Evolutionary conservation across 129 eudicot species (phyloP).

Genomic region (Ambrosia trifida): DNA sequence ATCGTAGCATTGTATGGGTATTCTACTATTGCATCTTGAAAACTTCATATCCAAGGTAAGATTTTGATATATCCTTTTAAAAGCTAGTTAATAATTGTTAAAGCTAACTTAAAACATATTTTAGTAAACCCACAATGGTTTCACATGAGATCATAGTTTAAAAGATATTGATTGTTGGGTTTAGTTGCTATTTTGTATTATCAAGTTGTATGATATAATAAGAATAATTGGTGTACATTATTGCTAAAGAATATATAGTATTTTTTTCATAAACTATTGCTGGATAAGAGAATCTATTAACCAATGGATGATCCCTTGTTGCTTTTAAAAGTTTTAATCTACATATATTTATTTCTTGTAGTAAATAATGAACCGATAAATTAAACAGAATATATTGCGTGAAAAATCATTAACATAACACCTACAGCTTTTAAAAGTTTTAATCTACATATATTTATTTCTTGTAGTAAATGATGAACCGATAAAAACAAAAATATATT

Average conservation of each 20-base stretch:
- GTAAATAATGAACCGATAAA: too few relatives aligned
- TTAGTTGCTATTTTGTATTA: background rate
- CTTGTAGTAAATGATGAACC: too few relatives aligned
- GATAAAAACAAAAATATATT: too few relatives aligned
- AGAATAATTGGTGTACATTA: background rate
- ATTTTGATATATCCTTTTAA: background rate
- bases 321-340: background rate
- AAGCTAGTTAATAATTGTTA: background rate
- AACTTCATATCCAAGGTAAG: background rate
- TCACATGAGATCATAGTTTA: slow-evolving; percentile 19
- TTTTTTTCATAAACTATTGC: background rate
- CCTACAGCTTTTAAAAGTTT: background rate
- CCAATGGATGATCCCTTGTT: background rate
- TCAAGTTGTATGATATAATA: slow-evolving; percentile 18
- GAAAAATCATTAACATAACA: too few relatives aligned
- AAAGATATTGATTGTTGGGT: slow-evolving; percentile 4
- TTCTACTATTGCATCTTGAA: background rate
- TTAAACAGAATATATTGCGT: too few relatives aligned
- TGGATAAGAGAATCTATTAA: background rate
- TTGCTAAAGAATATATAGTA: slow-evolving; percentile 4
- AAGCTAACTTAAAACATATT: background rate
- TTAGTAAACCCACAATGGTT: background rate
- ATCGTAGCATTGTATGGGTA: too few relatives aligned
- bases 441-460: too few relatives aligned
- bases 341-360: too few relatives aligned